Base-by-base conservation (phyloP, 306 rosid species). In the Acacia acuminata region DNA sequence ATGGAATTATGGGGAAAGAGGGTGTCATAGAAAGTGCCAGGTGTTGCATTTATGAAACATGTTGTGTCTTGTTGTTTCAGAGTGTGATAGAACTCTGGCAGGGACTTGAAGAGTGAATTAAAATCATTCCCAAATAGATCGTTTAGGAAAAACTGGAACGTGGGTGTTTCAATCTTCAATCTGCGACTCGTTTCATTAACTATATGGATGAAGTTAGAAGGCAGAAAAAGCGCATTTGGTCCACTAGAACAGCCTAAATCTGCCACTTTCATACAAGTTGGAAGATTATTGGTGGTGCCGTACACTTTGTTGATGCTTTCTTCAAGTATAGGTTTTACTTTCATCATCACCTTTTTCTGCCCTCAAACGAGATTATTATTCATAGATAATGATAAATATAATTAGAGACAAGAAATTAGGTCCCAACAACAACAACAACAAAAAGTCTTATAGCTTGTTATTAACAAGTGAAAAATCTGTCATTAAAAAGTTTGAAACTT, bases 211-310 rank as follows among this genome's bases (percentile, higher is more conserved):
- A 83, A 56, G 19, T 72, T 61, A 40, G 76, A 73, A 19, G 89
- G 85, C 11, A 10, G 3, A 45, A 45, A 2, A 25, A 82, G 50
- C 7, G 85, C 79, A 67, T 82, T 89, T 12, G 87, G 85, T 34
- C 87, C 90, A 0, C 84, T 82, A 32, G 89, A 87, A 67, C 89
- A 86, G 4, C 89, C 93, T 6, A 90, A 84, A 48, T 89, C 89
- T 27, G 89, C 90, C 55, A 89, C 80, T 79, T 65, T 87, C 44
- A 87, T 53, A 45, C 89, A 89, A 0, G 63, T 71, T 11, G 89
- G 89, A 34, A 61, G 17, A 36, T 36, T 32, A 3, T 4, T 42
- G 5, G 50, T 36, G 36, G 20, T 50, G 56, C 47, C 1, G 22
- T 70, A 81, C 7, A 81, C 24, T 81, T 43, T 76, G 56, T 9